Percentiles rank a stretch among this genome's conserved stretches.
Conservation (phyloP, 2,329 filamentous ascomycete genomes). For the Diaporthe sp. region DNA sequence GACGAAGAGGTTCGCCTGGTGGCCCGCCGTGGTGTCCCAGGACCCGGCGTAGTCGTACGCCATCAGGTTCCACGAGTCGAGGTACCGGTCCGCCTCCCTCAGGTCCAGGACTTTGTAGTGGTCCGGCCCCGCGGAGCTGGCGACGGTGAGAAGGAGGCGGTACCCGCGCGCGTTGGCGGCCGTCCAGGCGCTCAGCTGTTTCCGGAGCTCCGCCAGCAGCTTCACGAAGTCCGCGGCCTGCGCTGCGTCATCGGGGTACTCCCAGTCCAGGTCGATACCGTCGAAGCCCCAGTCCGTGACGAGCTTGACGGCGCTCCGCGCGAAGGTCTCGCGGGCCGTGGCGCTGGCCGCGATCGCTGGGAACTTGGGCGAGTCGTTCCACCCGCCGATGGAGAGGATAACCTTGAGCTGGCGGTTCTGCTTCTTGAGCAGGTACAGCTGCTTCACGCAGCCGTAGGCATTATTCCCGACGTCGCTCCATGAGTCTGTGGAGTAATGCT, state of each 20-base stretch:
- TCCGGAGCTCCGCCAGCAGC: slow-evolving; percentile 58
- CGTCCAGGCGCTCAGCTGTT: slow-evolving; percentile 51
- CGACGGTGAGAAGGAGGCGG: slow-evolving; percentile 52
- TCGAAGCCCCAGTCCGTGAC: slow-evolving; percentile 77
- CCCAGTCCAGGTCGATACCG: slow-evolving; percentile 71
- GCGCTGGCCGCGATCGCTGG: slow-evolving; percentile 72
- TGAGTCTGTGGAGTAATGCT: slow-evolving; percentile 77
- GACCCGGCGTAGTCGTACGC: slow-evolving; percentile 78
- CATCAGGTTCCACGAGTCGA: slow-evolving; percentile 74
- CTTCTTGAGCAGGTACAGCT: slow-evolving; percentile 83
- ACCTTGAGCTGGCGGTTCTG: slow-evolving; percentile 82
- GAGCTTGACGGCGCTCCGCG: slow-evolving; percentile 75
- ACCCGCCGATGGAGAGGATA: slow-evolving; percentile 86
- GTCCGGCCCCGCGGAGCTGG: slow-evolving; percentile 55
- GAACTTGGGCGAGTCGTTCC: slow-evolving; percentile 82
- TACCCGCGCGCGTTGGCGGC: slow-evolving; percentile 47
- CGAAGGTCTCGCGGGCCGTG: slow-evolving; percentile 75
- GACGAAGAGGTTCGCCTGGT: slow-evolving; percentile 78
- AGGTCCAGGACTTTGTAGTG: slow-evolving; percentile 62
- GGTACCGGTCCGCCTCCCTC: slow-evolving; percentile 59
- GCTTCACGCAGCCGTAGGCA: slow-evolving; percentile 83
- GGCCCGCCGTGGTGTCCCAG: slow-evolving; percentile 71
- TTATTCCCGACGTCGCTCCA: slow-evolving; percentile 70
- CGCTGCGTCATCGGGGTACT: slow-evolving; percentile 59
- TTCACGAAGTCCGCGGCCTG: slow-evolving; percentile 53